These are phyloP conservation scores for Wickerhamiella brachini DNA, from an alignment of 805 yeast genomes.

Conservation along the genomic window DNA sequence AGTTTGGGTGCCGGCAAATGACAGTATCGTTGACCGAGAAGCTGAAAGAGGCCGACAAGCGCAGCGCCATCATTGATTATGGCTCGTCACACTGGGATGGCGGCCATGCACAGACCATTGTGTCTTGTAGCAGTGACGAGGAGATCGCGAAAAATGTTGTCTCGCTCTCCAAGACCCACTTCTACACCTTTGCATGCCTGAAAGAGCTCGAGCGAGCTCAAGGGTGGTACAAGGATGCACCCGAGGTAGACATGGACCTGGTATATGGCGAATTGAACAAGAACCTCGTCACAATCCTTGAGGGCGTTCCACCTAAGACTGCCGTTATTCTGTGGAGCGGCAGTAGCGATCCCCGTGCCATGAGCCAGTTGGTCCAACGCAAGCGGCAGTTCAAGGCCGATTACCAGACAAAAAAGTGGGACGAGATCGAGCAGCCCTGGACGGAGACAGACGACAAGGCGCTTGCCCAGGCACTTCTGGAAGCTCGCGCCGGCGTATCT, in stretches of 20 bases:
- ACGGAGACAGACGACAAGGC: slow-evolving; percentile 33
- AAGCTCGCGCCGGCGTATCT: slow-evolving; percentile 49
- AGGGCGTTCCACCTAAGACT: slow-evolving; percentile 42
- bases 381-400: slow-evolving; percentile 32
- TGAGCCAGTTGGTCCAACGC: slow-evolving; percentile 30
- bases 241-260: slow-evolving; percentile 13
- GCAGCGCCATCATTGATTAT: slow-evolving; percentile 26
- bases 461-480: slow-evolving; percentile 33
- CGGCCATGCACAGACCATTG: slow-evolving; percentile 24
- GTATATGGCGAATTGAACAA: slow-evolving; percentile 28
- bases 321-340: slow-evolving; percentile 50
- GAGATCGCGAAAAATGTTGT: slow-evolving; percentile 36
- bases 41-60: slow-evolving; percentile 8
- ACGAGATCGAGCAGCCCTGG: slow-evolving; percentile 37
- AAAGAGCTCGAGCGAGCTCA: slow-evolving; percentile 42
- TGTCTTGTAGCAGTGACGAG: slow-evolving; percentile 44
- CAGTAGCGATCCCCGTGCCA: slow-evolving; percentile 41
- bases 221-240: slow-evolving; percentile 2
- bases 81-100: slow-evolving; percentile 24
- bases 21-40: slow-evolving; percentile 2
- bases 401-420: slow-evolving; percentile 32
- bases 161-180: slow-evolving; percentile 28
- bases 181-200: slow-evolving; percentile 41
- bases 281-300: slow-evolving; percentile 37
- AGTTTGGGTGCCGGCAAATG: slow-evolving; percentile 38